Percentiles rank a stretch among this genome's conserved stretches.
phyloP scores from a whole-genome alignment of 78 protist species.

The Dictyostelium firmibasis region DNA sequence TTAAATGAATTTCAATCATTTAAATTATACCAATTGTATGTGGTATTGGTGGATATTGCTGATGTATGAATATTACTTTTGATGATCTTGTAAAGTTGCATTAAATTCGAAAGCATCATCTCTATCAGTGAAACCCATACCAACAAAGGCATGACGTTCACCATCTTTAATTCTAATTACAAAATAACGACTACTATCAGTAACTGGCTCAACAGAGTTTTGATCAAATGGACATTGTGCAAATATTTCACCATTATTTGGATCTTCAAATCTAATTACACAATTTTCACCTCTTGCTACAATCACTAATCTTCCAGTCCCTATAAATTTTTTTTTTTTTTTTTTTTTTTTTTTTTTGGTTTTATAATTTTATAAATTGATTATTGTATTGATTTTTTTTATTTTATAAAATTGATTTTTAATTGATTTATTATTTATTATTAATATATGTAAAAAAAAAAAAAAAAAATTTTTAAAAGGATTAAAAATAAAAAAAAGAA shows the following conservation, averaged over 20 bases:
- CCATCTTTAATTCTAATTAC: slow-evolving; percentile 85
- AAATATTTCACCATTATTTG: slow-evolving; percentile 71
- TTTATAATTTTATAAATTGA: too few species aligned
- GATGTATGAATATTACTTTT: slow-evolving; percentile 36
- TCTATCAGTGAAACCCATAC: slow-evolving; percentile 87
- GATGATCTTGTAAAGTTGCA: slow-evolving; percentile 86
- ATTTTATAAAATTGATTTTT: background rate
- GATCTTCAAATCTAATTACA: slow-evolving; percentile 75
- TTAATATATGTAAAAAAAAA: background rate
- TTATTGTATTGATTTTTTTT: too few species aligned
- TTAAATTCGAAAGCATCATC: slow-evolving; percentile 87
- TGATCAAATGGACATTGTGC: slow-evolving; percentile 83
- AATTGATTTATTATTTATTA: background rate
- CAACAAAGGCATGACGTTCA: slow-evolving; percentile 83
- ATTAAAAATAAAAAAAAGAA: too few species aligned
- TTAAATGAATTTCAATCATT: background rate
- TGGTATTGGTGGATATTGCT: background rate
- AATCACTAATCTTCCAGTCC: slow-evolving; percentile 81
- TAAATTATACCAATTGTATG: background rate
- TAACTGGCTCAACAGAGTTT: slow-evolving; percentile 82
- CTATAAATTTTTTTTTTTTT: background rate
- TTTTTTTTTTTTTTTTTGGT: background rate
- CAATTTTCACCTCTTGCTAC: slow-evolving; percentile 58
- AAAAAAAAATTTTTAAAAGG: too few species aligned
- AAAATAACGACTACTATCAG: slow-evolving; percentile 86